Evolutionary conservation across 2,329 filamentous ascomycete genomes (phyloP).

Genomic region (Penicillium thymicola): DNA sequence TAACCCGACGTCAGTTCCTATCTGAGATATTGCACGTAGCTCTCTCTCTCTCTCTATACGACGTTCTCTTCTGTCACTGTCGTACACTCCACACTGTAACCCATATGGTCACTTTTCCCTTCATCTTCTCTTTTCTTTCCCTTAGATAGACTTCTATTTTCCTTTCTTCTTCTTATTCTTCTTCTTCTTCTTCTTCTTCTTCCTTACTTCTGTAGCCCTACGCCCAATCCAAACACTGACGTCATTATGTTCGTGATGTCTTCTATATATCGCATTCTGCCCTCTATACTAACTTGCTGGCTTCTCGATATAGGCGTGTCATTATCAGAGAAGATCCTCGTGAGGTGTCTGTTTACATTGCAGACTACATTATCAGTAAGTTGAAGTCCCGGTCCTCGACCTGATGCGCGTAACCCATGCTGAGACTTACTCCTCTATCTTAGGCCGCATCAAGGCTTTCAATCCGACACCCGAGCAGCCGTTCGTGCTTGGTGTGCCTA

Average conservation of each 20-base stretch:
- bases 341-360: conserved; percentile 70
- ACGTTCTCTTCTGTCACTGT: conserved; percentile 21
- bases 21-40: neutral
- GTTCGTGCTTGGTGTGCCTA: conserved; percentile 80
- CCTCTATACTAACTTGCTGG: conserved; percentile 12
- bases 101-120: conserved; percentile 16
- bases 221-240: conserved; percentile 20
- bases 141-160: neutral
- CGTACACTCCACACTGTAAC: conserved; percentile 29
- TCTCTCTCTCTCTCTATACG: conserved; percentile 7
- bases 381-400: conserved; percentile 1
- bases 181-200: neutral
- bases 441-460: conserved; percentile 75
- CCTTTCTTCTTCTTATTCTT: neutral
- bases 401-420: neutral
- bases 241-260: conserved; percentile 29
- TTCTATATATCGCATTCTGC: neutral
- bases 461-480: conserved; percentile 67
- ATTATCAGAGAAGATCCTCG: conserved; percentile 73
- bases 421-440: conserved; percentile 2
- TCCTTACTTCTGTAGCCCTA: neutral
- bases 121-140: conserved; percentile 7
- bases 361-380: conserved; percentile 73
- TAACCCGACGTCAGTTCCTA: neutral
- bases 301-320: conserved; percentile 61